Evolutionary conservation across 306 rosid genomes (phyloP), one percentile per base, ranked within the genome.

Genomic region (Citrullus mucosospermus): DNA sequence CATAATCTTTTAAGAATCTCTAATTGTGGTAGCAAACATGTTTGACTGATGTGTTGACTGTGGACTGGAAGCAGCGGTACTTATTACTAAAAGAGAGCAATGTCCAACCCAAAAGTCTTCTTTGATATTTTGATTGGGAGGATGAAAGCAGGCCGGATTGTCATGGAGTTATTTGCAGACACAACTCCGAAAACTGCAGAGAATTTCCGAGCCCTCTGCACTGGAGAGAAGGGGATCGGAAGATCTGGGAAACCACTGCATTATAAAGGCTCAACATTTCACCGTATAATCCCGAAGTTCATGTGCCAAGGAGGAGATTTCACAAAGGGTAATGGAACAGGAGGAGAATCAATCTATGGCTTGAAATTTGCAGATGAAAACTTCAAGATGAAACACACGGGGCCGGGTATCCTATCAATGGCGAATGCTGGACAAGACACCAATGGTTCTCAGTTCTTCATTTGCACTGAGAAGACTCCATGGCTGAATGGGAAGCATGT

Each of bases 281-380:
- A 91, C 85, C 90, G 97, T 2, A 88, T 93, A 61, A 91, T 93
- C 74, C 98, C 98, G 0, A 54, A 43, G 0, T 90, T 93, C 80
- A 91, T 93, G 98, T 91, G 96, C 67, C 98, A 93, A 14, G 96
- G 97, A 36, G 98, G 97, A 22, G 96, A 93, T 85, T 91, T 91
- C 85, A 91, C 96, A 0, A 87, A 41, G 63, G 96, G 97, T 6
- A 89, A 90, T 83, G 97, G 98, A 11, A 91, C 96, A 0, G 97
- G 97, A 58, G 98, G 98, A 34, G 98, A 92, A 79, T 92, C 98
- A 1, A 94, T 92, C 25, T 94, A 92, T 9, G 98, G 97, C 6
- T 3, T 54, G 1, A 90, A 89, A 57, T 94, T 94, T 76, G 71
- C 77, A 0, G 98, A 92, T 51, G 96, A 94, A 79, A 94, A 90